Conservation (phyloP, 495 filamentous ascomycete species). For the Penicillium nucicola region DNA sequence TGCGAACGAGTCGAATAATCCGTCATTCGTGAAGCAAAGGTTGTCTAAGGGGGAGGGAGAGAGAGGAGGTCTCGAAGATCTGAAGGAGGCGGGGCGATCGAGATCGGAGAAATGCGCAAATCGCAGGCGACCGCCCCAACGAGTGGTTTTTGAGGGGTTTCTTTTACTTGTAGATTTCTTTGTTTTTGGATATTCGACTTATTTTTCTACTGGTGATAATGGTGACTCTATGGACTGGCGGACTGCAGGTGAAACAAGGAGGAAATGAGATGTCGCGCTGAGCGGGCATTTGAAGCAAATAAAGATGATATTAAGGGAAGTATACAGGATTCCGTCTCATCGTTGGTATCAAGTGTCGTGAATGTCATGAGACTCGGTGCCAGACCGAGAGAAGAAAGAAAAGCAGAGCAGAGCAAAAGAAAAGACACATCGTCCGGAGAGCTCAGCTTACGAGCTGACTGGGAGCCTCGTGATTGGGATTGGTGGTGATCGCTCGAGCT, state of each 20-base stretch:
- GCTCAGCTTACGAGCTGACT: background rate
- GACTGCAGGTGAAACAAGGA: too few species aligned
- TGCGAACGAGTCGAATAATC: slow-evolving; percentile 6
- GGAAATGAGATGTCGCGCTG: too few species aligned
- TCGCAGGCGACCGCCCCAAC: background rate
- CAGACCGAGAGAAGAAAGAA: slow-evolving; percentile 15
- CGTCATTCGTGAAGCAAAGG: slow-evolving; percentile 23
- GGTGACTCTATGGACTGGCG: background rate
- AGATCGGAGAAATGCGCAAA: slow-evolving; percentile 7
- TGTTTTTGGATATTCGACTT: background rate
- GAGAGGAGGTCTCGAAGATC: slow-evolving; percentile 6
- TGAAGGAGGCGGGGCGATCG: slow-evolving; percentile 5
- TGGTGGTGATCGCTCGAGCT: background rate
- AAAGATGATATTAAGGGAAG: background rate
- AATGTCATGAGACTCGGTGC: slow-evolving; percentile 22
- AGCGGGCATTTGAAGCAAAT: background rate
- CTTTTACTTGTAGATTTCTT: background rate
- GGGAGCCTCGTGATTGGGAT: background rate
- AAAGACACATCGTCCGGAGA: background rate
- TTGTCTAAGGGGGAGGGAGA: slow-evolving; percentile 17
- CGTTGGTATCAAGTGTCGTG: slow-evolving; percentile 12
- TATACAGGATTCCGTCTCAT: background rate
- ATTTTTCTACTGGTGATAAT: background rate
- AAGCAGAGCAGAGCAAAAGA: background rate
- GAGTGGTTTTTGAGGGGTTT: background rate